These are phyloP conservation scores for Russula vinacea DNA, from an alignment of 768 basidiomycete species.

Conservation along the genomic window DNA sequence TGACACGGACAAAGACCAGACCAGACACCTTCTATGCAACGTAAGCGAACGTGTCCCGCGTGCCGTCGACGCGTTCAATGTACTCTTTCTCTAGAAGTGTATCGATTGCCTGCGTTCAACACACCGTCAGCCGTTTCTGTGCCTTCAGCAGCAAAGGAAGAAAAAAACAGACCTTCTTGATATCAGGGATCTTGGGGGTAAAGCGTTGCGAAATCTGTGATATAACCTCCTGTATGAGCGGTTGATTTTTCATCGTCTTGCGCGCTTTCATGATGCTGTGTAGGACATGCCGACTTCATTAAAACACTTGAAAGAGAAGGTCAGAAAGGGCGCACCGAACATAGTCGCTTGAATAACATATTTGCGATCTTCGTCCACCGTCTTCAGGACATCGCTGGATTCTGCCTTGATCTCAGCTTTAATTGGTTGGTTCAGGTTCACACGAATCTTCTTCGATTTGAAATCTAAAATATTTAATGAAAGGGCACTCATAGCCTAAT, in stretches of 20 bases:
- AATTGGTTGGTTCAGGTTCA: conserved; percentile 88
- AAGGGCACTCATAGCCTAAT: not conserved
- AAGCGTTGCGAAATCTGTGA: conserved; percentile 85
- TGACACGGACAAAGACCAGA: not conserved
- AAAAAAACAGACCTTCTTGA: conserved; percentile 73
- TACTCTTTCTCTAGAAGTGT: conserved; percentile 95
- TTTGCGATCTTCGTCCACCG: conserved; percentile 95
- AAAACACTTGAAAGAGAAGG: not conserved
- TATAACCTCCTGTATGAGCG: conserved; percentile 85
- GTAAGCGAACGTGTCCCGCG: conserved; percentile 85
- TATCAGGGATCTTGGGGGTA: conserved; percentile 90
- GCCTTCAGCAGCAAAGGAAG: not conserved
- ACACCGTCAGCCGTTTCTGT: conserved; percentile 14
- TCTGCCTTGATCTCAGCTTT: conserved; percentile 95
- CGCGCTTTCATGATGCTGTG: conserved; percentile 90
- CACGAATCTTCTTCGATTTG: conserved; percentile 91
- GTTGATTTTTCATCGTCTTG: conserved; percentile 93
- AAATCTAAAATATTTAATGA: conserved; percentile 46
- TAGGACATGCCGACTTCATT: conserved; percentile 12
- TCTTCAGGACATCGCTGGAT: conserved; percentile 83
- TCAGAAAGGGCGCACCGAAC: conserved; percentile 53
- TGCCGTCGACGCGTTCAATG: conserved; percentile 88
- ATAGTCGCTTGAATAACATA: conserved; percentile 91
- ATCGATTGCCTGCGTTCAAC: conserved; percentile 70
- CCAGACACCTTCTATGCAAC: conserved; percentile 46